phyloP scores from a whole-genome alignment of 441 rosid genomes.

The Populus hybrid region DNA sequence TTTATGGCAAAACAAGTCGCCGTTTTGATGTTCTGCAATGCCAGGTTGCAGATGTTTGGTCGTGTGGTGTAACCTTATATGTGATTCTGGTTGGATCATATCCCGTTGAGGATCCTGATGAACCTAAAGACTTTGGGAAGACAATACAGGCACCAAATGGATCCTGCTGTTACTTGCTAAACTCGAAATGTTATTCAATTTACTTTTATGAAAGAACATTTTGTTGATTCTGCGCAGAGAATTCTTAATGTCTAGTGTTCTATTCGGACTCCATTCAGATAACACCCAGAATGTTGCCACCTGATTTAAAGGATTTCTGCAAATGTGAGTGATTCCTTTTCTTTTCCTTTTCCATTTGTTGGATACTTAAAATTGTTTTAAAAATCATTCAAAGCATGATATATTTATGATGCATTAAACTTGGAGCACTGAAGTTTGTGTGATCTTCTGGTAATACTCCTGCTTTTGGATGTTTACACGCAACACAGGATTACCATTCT shows the following conservation, averaged over 20 bases:
- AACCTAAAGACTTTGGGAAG: conserved; percentile 83
- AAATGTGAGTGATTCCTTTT: conserved; percentile 24
- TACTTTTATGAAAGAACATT: conserved; percentile 8
- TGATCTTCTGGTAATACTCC: background rate
- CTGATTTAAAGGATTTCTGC: conserved; percentile 83
- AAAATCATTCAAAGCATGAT: background rate
- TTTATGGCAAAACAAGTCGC: background rate
- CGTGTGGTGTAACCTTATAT: conserved; percentile 93
- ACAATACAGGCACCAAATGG: conserved; percentile 63
- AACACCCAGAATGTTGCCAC: conserved; percentile 78
- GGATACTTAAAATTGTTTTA: background rate
- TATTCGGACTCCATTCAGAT: conserved; percentile 78
- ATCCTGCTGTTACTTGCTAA: background rate
- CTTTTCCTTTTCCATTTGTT: background rate
- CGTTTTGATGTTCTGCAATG: conserved; percentile 1
- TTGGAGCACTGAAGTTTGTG: background rate
- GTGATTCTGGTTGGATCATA: conserved; percentile 96
- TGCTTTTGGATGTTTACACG: conserved; percentile 13
- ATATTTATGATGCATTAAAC: background rate
- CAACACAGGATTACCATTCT: conserved; percentile 76
- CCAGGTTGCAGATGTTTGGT: conserved; percentile 99
- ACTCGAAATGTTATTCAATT: background rate
- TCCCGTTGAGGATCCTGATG: conserved; percentile 96
- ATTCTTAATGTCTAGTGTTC: conserved; percentile 87
- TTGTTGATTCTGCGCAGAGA: conserved; percentile 52